A percentile compares a stretch with the other conserved stretches of the same genome.
Conservation (phyloP, 352 stramenopile species). For the Hyaloperonospora brassicae region DNA sequence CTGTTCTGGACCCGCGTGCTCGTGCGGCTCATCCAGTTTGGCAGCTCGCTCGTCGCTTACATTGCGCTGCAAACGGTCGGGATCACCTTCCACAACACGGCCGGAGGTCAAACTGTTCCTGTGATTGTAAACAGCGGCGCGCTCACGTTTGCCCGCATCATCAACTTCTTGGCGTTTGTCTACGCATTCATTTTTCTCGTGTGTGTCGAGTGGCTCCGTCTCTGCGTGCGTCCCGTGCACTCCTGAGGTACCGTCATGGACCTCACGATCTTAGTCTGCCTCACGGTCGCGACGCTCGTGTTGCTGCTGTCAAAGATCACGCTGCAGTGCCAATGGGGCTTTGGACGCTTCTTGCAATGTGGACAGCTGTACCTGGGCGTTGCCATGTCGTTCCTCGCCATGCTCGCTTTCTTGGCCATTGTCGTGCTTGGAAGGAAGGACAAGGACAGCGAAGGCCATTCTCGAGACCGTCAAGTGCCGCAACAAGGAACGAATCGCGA, state of each 20-base stretch:
- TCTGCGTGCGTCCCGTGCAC: slow-evolving; percentile 36
- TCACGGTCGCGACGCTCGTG: slow-evolving; percentile 43
- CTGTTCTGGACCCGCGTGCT: slow-evolving; percentile 32
- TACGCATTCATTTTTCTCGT: slow-evolving; percentile 53
- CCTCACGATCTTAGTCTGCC: slow-evolving; percentile 28
- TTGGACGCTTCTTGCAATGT: slow-evolving; percentile 54
- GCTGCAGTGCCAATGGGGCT: slow-evolving; percentile 36
- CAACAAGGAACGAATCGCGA: slow-evolving; percentile 1
- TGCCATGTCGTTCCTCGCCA: slow-evolving; percentile 51
- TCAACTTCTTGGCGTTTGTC: slow-evolving; percentile 61
- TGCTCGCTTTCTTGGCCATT: slow-evolving; percentile 36
- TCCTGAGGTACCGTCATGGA: slow-evolving; percentile 47
- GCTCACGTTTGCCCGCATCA: slow-evolving; percentile 43
- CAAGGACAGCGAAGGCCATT: slow-evolving; percentile 3
- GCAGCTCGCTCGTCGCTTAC: slow-evolving; percentile 43
- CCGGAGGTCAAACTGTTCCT: slow-evolving; percentile 26
- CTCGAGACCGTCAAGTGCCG: slow-evolving; percentile 1
- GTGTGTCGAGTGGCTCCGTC: slow-evolving; percentile 35
- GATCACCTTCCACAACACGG: slow-evolving; percentile 17
- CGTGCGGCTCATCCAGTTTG: slow-evolving; percentile 57
- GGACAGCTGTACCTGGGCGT: slow-evolving; percentile 35
- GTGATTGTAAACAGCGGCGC: slow-evolving; percentile 46
- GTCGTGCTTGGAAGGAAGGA: slow-evolving; percentile 35
- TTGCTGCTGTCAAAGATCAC: slow-evolving; percentile 51
- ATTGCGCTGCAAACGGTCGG: slow-evolving; percentile 45